Conservation (phyloP, 371 early-diverging fungal species). For the Globomyces sp. region DNA sequence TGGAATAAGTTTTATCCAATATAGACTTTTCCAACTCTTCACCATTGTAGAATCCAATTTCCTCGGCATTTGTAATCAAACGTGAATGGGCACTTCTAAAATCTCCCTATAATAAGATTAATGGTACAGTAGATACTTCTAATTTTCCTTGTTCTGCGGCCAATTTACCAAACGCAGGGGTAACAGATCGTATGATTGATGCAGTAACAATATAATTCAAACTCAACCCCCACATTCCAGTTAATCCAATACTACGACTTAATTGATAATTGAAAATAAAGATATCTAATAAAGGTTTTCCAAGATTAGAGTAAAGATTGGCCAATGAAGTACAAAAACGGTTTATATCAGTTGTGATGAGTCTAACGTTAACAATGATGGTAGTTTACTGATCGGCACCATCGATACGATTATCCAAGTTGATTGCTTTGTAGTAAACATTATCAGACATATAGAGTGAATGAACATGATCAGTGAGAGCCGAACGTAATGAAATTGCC, state of each 20-base stretch:
- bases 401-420: constrained; percentile 53
- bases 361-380: constrained; percentile 14
- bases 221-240: constrained; percentile 39
- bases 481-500: constrained; percentile 45
- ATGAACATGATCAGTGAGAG: constrained; percentile 46
- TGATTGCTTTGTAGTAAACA: constrained; percentile 53
- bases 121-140: constrained; percentile 25
- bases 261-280: constrained; percentile 57
- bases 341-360: constrained; percentile 55
- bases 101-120: constrained; percentile 30
- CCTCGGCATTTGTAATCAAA: constrained; percentile 56
- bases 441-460: constrained; percentile 75
- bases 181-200: constrained; percentile 39
- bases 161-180: constrained; percentile 54
- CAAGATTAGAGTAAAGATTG: constrained; percentile 52
- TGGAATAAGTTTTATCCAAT: constrained; percentile 70
- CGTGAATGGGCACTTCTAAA: constrained; percentile 49
- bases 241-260: constrained; percentile 43
- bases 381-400: constrained; percentile 42
- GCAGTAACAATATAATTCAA: constrained; percentile 46
- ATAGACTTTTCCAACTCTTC: constrained; percentile 50
- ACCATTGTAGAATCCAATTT: constrained; percentile 57
- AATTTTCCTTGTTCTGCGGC: constrained; percentile 49
- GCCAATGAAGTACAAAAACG: constrained; percentile 48
- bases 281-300: constrained; percentile 55